Conservation (phyloP, 257 asterid species). For the Gentiana dahurica region DNA sequence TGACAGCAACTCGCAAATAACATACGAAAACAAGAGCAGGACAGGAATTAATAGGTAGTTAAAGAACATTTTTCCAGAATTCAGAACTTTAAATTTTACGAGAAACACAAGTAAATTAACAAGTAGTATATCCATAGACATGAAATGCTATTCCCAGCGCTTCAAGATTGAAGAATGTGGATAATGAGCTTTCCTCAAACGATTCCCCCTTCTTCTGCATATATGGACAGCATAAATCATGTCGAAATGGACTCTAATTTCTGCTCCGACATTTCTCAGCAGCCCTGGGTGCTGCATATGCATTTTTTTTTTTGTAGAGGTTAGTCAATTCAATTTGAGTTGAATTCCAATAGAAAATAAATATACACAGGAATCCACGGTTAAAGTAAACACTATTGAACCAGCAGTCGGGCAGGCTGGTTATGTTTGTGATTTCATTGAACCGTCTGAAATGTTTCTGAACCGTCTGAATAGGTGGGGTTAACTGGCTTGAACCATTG, state of each 20-base stretch:
- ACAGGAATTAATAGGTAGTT: no score
- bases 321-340: neutral
- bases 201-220: slow-evolving; percentile 1
- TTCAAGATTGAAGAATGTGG: slow-evolving; percentile 7
- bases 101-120: slow-evolving; percentile 7
- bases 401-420: no score
- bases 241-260: slow-evolving; percentile 19
- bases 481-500: no score
- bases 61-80: no score
- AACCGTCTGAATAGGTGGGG: no score
- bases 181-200: slow-evolving; percentile 5
- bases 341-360: neutral
- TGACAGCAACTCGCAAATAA: no score
- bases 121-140: slow-evolving; percentile 15
- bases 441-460: no score
- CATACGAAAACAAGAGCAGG: no score
- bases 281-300: slow-evolving; percentile 41
- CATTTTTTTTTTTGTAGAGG: slow-evolving; percentile 4
- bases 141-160: slow-evolving; percentile 17
- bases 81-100: slow-evolving; percentile 9
- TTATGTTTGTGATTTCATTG: no score
- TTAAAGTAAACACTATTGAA: no score
- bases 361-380: neutral
- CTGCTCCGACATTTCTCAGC: slow-evolving; percentile 30
- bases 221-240: slow-evolving; percentile 22